phyloP scores from a whole-genome alignment of 2,329 filamentous ascomycete genomes.

The Chaetothyriales sp. region DNA sequence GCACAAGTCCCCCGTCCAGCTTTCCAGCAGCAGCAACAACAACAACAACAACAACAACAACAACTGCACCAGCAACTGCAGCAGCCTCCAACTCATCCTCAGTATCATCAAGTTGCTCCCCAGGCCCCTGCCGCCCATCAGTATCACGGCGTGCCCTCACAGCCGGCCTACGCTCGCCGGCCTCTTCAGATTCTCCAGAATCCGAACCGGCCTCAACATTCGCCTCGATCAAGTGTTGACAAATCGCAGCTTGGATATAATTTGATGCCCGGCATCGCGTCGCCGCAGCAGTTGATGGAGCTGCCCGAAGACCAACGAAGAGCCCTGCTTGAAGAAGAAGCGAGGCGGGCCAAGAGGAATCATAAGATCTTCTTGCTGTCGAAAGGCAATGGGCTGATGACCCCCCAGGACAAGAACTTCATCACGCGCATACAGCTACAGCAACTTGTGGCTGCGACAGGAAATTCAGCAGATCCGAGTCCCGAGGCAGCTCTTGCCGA shows the following conservation, averaged over 20 bases:
- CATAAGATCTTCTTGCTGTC: conserved; percentile 93
- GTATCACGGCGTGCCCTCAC: conserved; percentile 4
- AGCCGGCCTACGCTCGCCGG: conserved; percentile 25
- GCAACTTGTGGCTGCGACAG: conserved; percentile 83
- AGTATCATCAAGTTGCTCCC: conserved; percentile 3
- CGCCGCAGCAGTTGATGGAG: conserved; percentile 58
- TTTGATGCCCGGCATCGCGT: conserved; percentile 39
- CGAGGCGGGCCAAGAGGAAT: conserved; percentile 87
- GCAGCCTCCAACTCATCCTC: conserved; percentile 21
- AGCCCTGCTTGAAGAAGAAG: conserved; percentile 75
- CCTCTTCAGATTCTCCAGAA: conserved; percentile 70
- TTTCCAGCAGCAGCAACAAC: conserved; percentile 9
- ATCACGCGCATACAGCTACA: conserved; percentile 96
- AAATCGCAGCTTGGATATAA: conserved; percentile 20
- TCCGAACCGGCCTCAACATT: conserved; percentile 47
- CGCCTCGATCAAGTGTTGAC: conserved; percentile 24
- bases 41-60: conserved; percentile 23
- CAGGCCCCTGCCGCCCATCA: neutral
- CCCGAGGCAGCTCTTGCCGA: conserved; percentile 70
- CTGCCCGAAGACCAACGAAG: conserved; percentile 73
- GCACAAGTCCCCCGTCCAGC: conserved; percentile 2
- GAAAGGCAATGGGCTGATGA: conserved; percentile 95
- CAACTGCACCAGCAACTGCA: conserved; percentile 8
- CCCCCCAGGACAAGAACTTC: conserved; percentile 97
- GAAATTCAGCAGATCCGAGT: conserved; percentile 65